A percentile compares a stretch with the other conserved stretches of the same genome.
phyloP scores from a whole-genome alignment of 306 rosid species.

The Castanopsis chinensis region DNA sequence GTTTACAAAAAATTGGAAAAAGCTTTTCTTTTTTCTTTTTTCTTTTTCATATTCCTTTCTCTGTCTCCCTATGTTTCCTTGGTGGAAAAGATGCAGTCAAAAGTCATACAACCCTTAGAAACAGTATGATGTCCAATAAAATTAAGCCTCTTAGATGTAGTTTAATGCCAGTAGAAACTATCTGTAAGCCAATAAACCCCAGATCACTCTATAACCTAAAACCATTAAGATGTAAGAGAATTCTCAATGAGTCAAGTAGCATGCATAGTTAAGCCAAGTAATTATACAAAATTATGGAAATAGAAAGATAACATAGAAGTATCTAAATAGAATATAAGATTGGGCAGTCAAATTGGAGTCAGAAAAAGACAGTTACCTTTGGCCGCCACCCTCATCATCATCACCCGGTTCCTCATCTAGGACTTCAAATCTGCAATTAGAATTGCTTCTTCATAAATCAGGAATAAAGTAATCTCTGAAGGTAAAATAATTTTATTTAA shows the following conservation, averaged over 20 bases:
- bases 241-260: not conserved
- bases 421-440: slow-evolving; percentile 73
- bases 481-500: not conserved
- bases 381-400: slow-evolving; percentile 84
- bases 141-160: not conserved
- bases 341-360: not conserved
- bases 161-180: not conserved
- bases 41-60: too few relatives aligned
- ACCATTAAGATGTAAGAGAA: not conserved
- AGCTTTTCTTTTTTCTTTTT: too few relatives aligned
- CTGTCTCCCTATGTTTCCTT: too few relatives aligned
- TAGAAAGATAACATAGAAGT: not conserved
- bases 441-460: not conserved
- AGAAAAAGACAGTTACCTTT: slow-evolving; percentile 44
- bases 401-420: slow-evolving; percentile 98
- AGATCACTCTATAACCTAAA: not conserved
- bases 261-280: not conserved
- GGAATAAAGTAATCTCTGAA: not conserved
- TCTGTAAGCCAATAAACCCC: not conserved
- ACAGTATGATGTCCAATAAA: not conserved
- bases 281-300: not conserved
- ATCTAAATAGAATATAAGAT: not conserved
- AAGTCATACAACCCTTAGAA: not conserved
- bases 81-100: not conserved
- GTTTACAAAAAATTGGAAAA: not conserved